These are phyloP conservation scores for Arxiozyma slooffiae DNA, from an alignment of 1,139 yeast genomes.

Conservation along the genomic window DNA sequence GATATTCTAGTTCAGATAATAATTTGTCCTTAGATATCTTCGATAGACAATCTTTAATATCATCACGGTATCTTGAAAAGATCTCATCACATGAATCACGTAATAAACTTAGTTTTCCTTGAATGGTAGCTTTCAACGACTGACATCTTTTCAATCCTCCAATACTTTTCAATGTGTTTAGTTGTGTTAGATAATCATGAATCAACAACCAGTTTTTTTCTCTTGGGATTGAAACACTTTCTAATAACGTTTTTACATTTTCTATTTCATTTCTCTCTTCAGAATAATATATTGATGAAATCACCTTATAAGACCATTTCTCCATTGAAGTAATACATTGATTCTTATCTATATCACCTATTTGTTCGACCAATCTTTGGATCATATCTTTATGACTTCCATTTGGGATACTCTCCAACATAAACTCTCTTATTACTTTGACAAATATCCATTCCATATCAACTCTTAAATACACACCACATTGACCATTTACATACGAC, in stretches of 20 bases:
- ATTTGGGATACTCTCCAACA: slow-evolving; percentile 18
- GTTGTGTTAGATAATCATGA: slow-evolving; percentile 18
- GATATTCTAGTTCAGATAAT: background rate
- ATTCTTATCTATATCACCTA: slow-evolving; percentile 8
- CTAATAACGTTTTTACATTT: slow-evolving; percentile 14
- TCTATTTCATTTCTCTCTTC: slow-evolving; percentile 1
- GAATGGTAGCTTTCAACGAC: slow-evolving; percentile 13
- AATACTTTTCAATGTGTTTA: slow-evolving; percentile 29
- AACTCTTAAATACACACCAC: slow-evolving; percentile 10
- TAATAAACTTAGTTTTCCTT: slow-evolving; percentile 11
- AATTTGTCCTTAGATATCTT: background rate
- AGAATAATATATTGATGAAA: slow-evolving; percentile 6
- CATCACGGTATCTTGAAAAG: slow-evolving; percentile 4
- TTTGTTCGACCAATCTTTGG: background rate
- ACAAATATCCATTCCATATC: slow-evolving; percentile 13
- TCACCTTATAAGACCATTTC: slow-evolving; percentile 17
- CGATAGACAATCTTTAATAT: slow-evolving; percentile 5
- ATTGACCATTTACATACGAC: background rate
- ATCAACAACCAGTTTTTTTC: slow-evolving; percentile 19
- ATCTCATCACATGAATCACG: slow-evolving; percentile 20
- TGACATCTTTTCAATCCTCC: slow-evolving; percentile 27
- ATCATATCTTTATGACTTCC: slow-evolving; percentile 8
- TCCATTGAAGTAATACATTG: slow-evolving; percentile 13
- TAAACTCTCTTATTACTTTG: slow-evolving; percentile 17
- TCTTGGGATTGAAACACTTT: background rate